Percentiles rank a stretch among this genome's conserved stretches.
Conservation (phyloP, 2,329 filamentous ascomycete genomes). For the Ceratocystis ficicola region DNA sequence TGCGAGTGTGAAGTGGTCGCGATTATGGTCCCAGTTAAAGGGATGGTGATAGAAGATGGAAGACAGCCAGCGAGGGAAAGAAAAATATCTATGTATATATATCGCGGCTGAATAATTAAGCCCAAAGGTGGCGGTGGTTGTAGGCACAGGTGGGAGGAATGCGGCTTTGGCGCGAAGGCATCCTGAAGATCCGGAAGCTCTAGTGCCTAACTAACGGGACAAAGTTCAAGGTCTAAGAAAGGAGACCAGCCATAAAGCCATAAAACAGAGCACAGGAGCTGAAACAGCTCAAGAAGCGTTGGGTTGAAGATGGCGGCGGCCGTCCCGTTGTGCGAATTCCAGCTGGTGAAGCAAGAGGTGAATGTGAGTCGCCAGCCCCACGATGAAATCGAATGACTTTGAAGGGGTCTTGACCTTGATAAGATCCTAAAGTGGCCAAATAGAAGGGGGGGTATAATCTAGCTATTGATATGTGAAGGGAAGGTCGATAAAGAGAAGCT, state of each 20-base stretch:
- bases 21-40: too few relatives aligned
- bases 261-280: not conserved
- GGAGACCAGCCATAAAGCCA: not conserved
- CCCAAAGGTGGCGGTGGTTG: not conserved
- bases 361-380: conserved; percentile 8
- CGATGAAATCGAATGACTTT: conserved; percentile 11
- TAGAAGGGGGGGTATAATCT: too few relatives aligned
- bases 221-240: not conserved
- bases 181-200: conserved; percentile 12
- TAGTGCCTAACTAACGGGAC: conserved; percentile 1
- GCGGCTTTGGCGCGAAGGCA: conserved; percentile 16
- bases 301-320: conserved; percentile 1
- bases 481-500: not conserved
- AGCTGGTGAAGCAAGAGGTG: not conserved
- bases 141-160: conserved; percentile 13
- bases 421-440: not conserved
- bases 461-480: not conserved
- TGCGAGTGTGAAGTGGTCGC: not conserved
- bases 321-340: not conserved
- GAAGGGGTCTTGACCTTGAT: not conserved
- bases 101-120: not conserved
- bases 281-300: not conserved
- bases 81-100: not conserved
- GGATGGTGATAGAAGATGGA: too few relatives aligned
- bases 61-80: not conserved